phyloP scores from a whole-genome alignment of 768 basidiomycete genomes.

The Psilocybe subaeruginosa region DNA sequence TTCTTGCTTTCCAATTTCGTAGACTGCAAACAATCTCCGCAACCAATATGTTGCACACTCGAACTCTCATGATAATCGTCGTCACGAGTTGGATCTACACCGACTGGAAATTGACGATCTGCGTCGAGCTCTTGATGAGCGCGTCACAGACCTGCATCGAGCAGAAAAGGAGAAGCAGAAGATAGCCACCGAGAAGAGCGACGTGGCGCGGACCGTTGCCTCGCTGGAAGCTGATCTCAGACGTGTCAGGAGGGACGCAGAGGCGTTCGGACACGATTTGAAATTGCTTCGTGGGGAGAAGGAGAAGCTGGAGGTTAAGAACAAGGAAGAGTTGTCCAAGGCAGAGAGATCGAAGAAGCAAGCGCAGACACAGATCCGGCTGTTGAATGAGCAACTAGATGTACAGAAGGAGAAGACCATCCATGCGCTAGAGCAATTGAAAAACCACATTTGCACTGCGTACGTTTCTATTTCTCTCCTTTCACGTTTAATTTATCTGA shows the following conservation, averaged over 20 bases:
- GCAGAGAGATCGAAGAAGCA: slow-evolving; percentile 73
- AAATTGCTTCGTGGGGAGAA: slow-evolving; percentile 69
- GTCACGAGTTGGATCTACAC: slow-evolving; percentile 74
- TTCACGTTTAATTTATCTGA: neutral
- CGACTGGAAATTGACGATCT: slow-evolving; percentile 77
- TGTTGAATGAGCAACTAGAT: slow-evolving; percentile 70
- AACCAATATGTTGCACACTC: slow-evolving; percentile 64
- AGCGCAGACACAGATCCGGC: slow-evolving; percentile 61
- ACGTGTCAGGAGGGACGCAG: slow-evolving; percentile 77
- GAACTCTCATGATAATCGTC: slow-evolving; percentile 68
- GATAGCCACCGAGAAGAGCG: slow-evolving; percentile 62
- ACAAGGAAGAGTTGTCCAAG: slow-evolving; percentile 56
- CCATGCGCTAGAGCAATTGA: slow-evolving; percentile 48
- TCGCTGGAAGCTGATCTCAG: slow-evolving; percentile 72
- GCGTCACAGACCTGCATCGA: slow-evolving; percentile 63
- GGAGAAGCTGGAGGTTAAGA: slow-evolving; percentile 57
- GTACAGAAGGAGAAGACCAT: slow-evolving; percentile 50
- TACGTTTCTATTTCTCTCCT: slow-evolving; percentile 35
- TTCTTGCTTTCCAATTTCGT: slow-evolving; percentile 14
- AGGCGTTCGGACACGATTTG: slow-evolving; percentile 78
- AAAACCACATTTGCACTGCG: slow-evolving; percentile 62
- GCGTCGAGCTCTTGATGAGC: slow-evolving; percentile 63
- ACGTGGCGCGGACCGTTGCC: slow-evolving; percentile 68
- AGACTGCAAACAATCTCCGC: slow-evolving; percentile 53
- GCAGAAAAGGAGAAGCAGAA: slow-evolving; percentile 67